Base-by-base conservation (phyloP, 768 basidiomycete genomes). In the Gloeopeniophorella convolvens region DNA sequence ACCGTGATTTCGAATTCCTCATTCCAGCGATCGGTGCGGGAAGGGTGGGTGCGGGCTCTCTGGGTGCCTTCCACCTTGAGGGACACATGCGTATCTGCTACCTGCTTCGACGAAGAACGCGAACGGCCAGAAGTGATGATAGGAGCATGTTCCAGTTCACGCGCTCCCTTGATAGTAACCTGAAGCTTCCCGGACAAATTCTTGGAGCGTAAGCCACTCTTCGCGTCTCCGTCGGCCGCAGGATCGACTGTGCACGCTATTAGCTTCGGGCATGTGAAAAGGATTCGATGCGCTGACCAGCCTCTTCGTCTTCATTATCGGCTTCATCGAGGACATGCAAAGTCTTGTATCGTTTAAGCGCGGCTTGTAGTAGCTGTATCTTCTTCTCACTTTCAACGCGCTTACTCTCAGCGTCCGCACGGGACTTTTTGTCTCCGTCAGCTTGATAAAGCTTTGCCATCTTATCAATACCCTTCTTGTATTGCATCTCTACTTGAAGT, bases 401-500 rank as follows among this genome's bases (percentile, higher is more conserved):
- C 70, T 99, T 97, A 65, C 83, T 83, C 64, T 95, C 92, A 2
- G 94, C 92, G 65, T 98, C 95, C 11, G 80, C 82, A 62, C 88
- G 80, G 36, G 93, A 87, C 66, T 90, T 91, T 78, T 95, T 95
- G 73, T 99, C 96, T 46, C 94, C 95, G 62, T 99, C 96, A 5
- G 87, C 89, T 61, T 91, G 83, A 66, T 97, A 97, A 27, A 97
- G 76, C 68, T 89, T 94, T 31, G 85, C 89, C 96, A 99, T 99
- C 74, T 97, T 97, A 70, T 98, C 94, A 57, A 97, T 96, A 34
- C 96, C 96, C 65, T 85, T 79, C 75, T 94, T 95, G 75, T 97
- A 97, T 70, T 98, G 93, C 72, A 87, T 80, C 70, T 99, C 96
- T 57, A 99, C 91, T 67, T 95, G 90, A 48, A 97, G 82, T 72